Base-by-base conservation (phyloP, 495 filamentous ascomycete species). In the Tuber indicum region DNA sequence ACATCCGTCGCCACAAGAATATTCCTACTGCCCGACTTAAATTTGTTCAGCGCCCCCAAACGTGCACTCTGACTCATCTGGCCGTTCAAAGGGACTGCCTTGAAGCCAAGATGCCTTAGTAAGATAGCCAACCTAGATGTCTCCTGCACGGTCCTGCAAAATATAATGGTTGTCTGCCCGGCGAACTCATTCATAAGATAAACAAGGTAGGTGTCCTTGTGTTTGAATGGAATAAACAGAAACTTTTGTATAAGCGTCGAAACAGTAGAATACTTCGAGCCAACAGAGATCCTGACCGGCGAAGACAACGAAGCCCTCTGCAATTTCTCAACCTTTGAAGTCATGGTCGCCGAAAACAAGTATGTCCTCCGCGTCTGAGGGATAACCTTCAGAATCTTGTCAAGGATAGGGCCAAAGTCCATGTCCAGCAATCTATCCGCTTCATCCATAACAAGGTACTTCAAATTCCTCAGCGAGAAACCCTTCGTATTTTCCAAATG, bases 401-500 rank as follows among this genome's bases (percentile, higher is more conserved):
- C 94, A 17, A 98, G 87, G 39, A 96, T 90, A 5, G 93, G 92
- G 0, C 94, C 96, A 83, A 98, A 98, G 85, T 98, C 95, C 84
- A 97, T 90, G 82, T 98, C 96, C 0, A 99, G 88, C 0, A 99
- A 87, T 49, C 93, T 88, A 83, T 99, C 95, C 43, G 95, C 96
- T 85, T 99, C 96, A 80, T 98, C 96, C 89, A 98, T 93, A 49
- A 96, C 94, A 1, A 98, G 88, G 81, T 94, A 97, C 81, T 93
- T 93, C 6, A 98, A 86, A 23, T 86, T 86, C 9, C 90, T 89
- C 52, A 98, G 85, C 12, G 90, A 92, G 84, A 99, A 99, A 14
- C 96, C 95, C 84, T 97, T 97, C 10, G 96, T 99, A 83, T 97
- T 97, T 84, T 99, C 94, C 16, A 98, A 86, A 83, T 99, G 96